Conservation (phyloP, 1,284 basidiomycete genomes). For the Erythrobasidium hasegawianum region DNA sequence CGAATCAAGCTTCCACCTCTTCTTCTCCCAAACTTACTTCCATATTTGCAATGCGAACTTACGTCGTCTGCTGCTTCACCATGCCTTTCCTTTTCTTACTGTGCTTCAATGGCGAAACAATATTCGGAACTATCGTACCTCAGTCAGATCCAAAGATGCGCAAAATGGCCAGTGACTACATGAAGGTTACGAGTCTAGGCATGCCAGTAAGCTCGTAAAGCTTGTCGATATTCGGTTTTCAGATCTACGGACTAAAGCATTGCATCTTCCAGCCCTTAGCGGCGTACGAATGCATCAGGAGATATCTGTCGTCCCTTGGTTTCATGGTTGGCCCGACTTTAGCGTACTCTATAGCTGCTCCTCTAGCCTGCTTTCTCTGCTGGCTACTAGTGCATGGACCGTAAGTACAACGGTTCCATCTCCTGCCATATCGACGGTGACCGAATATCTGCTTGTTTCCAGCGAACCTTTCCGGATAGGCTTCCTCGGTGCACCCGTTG, state of each 20-base stretch:
- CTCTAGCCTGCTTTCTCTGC: slow-evolving; percentile 76
- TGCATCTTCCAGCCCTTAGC: slow-evolving; percentile 57
- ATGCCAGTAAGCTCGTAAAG: slow-evolving; percentile 59
- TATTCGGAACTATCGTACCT: slow-evolving; percentile 5
- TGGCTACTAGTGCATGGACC: slow-evolving; percentile 63
- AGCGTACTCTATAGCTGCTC: slow-evolving; percentile 77
- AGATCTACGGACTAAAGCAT: not conserved
- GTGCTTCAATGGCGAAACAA: slow-evolving; percentile 6
- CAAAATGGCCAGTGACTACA: slow-evolving; percentile 48
- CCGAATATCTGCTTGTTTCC: not conserved
- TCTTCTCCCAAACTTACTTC: slow-evolving; percentile 24
- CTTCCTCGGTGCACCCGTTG: slow-evolving; percentile 88
- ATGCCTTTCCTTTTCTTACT: slow-evolving; percentile 25
- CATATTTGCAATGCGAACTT: slow-evolving; percentile 26
- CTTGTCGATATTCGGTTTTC: not conserved
- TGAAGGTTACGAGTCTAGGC: slow-evolving; percentile 71
- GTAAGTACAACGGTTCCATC: not conserved
- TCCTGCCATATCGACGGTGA: not conserved
- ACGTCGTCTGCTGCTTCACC: slow-evolving; percentile 23
- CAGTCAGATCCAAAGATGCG: slow-evolving; percentile 24
- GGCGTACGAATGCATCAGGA: slow-evolving; percentile 53
- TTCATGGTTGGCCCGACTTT: slow-evolving; percentile 82
- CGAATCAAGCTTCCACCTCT: slow-evolving; percentile 28
- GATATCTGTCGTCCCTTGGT: slow-evolving; percentile 87
- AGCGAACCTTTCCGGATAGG: slow-evolving; percentile 62